Base-by-base conservation (phyloP, 495 filamentous ascomycete genomes). In the Patellaria atrata region DNA sequence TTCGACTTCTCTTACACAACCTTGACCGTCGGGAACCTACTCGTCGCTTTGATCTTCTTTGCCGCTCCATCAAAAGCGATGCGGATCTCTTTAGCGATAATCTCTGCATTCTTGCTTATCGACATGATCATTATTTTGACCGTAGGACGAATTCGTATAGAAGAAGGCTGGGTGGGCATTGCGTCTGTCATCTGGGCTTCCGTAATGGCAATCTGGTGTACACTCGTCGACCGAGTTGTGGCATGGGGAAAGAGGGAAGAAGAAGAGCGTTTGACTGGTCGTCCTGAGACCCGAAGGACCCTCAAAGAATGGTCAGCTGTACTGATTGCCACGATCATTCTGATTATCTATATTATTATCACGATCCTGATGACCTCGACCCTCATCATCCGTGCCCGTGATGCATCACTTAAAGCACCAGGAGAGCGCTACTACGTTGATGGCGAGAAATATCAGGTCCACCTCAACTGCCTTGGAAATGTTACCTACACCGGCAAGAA, bases 111-210 rank as follows among this genome's bases (percentile, higher is more conserved):
- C n/a, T 62, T 97, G 7, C 58, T 92, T 8, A 58, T 87, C 23
- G 71, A 94, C 46, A 69, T 76, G 60, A 70, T 82, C 44, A 67
- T 94, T 22, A 81, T 93, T 21, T 52, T 86, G 2, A 67, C 72
- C 1, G 77, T 91, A 0, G 59, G 71, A 15, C 70, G 66, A 28
- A 64, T 87, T 27, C 68, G 89, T 8, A 57, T 72, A 14, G 85
- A 94, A 60, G 89, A 94, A 60, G 73, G 82, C 16, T 86, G 82
- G 79, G 79, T 85, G 3, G 89, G 89, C 4, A 80, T 89, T 35
- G 81, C 70, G 5, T 82, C 78, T 15, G 77, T 89, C 2, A 55
- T 83, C 25, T 94, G 85, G 82, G 73, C 74, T 23, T 62, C 65
- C 6, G 27, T 76, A 17, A 74, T 85, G 18, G 60, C 67, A 16